Evolutionary conservation across 2,329 filamentous ascomycete genomes (phyloP).

Genomic region (Sarocladium brachiariae): DNA sequence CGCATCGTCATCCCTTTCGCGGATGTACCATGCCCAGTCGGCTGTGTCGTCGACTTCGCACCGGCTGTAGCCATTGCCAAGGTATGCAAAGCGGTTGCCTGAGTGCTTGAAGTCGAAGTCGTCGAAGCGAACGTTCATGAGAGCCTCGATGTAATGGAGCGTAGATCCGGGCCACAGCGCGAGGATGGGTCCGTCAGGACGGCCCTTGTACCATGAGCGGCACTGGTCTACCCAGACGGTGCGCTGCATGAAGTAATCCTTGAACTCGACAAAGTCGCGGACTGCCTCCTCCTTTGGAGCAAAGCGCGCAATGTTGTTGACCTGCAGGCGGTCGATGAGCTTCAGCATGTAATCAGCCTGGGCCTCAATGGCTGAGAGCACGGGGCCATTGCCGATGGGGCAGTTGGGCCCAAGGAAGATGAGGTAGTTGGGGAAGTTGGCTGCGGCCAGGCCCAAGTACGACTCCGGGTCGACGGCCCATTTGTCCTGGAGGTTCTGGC

Average conservation of each 20-base stretch:
- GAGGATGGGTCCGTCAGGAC: slow-evolving; percentile 35
- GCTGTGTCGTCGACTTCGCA: slow-evolving; percentile 28
- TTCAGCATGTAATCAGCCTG: slow-evolving; percentile 46
- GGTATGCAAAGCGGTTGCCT: slow-evolving; percentile 12
- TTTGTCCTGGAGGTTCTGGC: slow-evolving; percentile 38
- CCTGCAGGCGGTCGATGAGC: slow-evolving; percentile 35
- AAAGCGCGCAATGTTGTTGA: slow-evolving; percentile 21
- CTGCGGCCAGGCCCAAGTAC: slow-evolving; percentile 44
- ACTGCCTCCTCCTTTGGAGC: slow-evolving; percentile 19
- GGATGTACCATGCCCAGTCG: slow-evolving; percentile 22
- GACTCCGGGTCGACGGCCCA: slow-evolving; percentile 38
- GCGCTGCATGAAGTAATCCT: slow-evolving; percentile 40
- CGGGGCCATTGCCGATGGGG: slow-evolving; percentile 43
- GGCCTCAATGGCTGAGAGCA: slow-evolving; percentile 44
- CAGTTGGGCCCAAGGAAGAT: slow-evolving; percentile 22
- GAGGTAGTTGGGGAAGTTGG: slow-evolving; percentile 42
- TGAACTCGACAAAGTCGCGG: slow-evolving; percentile 10
- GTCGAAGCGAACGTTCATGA: slow-evolving; percentile 42
- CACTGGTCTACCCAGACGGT: slow-evolving; percentile 43
- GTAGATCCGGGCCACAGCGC: slow-evolving; percentile 44
- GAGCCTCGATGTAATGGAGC: slow-evolving; percentile 47
- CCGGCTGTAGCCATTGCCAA: slow-evolving; percentile 23
- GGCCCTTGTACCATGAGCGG: slow-evolving; percentile 45
- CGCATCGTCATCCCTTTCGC: slow-evolving; percentile 12
- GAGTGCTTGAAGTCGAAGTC: slow-evolving; percentile 44